Evolutionary conservation across 1,284 basidiomycete genomes (phyloP).

Genomic region (Boletus hoseneyae): DNA sequence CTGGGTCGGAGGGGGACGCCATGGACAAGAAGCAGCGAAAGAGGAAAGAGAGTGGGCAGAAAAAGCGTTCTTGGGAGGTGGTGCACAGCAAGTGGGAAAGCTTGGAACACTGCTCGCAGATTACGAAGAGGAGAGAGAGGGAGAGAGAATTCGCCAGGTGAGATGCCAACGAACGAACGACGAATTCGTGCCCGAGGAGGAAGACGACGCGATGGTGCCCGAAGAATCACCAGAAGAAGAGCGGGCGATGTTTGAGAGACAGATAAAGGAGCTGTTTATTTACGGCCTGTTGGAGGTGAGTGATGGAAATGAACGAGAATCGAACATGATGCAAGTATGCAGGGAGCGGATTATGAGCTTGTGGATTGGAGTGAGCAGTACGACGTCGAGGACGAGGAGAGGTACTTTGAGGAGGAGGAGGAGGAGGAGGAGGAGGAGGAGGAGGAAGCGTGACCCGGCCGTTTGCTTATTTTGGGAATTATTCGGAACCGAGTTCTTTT

Average conservation of each 20-base stretch:
- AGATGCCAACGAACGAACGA: conserved; percentile 41
- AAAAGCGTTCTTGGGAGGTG: conserved; percentile 56
- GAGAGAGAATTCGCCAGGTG: conserved; percentile 51
- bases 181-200: conserved; percentile 63
- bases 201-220: conserved; percentile 44
- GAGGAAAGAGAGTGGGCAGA: conserved; percentile 71
- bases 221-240: conserved; percentile 44
- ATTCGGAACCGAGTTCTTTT: conserved; percentile 9
- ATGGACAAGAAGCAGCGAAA: conserved; percentile 48
- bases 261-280: conserved; percentile 65
- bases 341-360: conserved; percentile 68
- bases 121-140: conserved; percentile 73
- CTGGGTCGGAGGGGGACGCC: conserved; percentile 54
- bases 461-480: conserved; percentile 14
- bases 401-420: conserved; percentile 75
- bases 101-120: conserved; percentile 60
- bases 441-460: conserved; percentile 3
- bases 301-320: background rate
- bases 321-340: conserved; percentile 6
- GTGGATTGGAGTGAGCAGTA: conserved; percentile 75
- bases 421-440: conserved; percentile 36
- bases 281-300: conserved; percentile 72
- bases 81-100: conserved; percentile 61
- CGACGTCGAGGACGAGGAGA: conserved; percentile 65
- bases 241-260: conserved; percentile 51